Evolutionary conservation across 352 stramenopile species (phyloP).

Genomic region (Lagenidium giganteum): DNA sequence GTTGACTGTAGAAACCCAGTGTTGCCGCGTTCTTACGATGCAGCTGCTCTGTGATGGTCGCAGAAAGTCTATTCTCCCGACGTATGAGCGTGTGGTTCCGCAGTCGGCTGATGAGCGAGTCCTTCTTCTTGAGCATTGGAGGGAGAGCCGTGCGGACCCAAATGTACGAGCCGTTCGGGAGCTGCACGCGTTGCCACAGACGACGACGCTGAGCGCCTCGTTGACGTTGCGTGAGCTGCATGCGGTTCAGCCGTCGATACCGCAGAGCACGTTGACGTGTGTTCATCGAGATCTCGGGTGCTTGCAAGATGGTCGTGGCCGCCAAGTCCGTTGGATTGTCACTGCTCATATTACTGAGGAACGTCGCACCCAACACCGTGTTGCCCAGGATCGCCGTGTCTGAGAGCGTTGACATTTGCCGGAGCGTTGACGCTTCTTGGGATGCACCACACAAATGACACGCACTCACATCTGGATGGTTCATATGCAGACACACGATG

Average conservation of each 20-base stretch:
- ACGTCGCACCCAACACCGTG: slow-evolving; percentile 14
- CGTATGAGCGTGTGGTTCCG: slow-evolving; percentile 20
- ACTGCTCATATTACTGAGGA: slow-evolving; percentile 7
- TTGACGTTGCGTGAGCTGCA: slow-evolving; percentile 36
- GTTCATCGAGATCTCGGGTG: slow-evolving; percentile 15
- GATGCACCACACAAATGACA: slow-evolving; percentile 31
- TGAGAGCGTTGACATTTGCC: slow-evolving; percentile 2
- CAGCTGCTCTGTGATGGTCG: slow-evolving; percentile 27
- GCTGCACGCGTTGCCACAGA: slow-evolving; percentile 32
- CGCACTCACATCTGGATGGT: slow-evolving; percentile 23
- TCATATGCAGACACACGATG: slow-evolving; percentile 40
- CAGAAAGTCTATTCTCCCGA: slow-evolving; percentile 12
- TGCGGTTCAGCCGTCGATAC: slow-evolving; percentile 32
- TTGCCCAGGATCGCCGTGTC: slow-evolving; percentile 24
- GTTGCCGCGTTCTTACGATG: slow-evolving; percentile 38
- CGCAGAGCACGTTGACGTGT: slow-evolving; percentile 31
- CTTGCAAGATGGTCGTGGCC: neutral
- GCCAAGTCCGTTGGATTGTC: neutral
- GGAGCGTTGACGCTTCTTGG: slow-evolving; percentile 20
- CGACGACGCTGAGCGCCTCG: slow-evolving; percentile 26
- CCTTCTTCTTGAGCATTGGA: slow-evolving; percentile 10
- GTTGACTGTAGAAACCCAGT: slow-evolving; percentile 27
- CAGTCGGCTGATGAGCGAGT: slow-evolving; percentile 20
- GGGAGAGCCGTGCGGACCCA: slow-evolving; percentile 28
- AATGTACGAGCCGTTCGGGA: slow-evolving; percentile 27